Evolutionary conservation across 768 basidiomycete genomes (phyloP), one percentile per base, ranked within the genome.

Genomic region (Fomitopsis serialis): DNA sequence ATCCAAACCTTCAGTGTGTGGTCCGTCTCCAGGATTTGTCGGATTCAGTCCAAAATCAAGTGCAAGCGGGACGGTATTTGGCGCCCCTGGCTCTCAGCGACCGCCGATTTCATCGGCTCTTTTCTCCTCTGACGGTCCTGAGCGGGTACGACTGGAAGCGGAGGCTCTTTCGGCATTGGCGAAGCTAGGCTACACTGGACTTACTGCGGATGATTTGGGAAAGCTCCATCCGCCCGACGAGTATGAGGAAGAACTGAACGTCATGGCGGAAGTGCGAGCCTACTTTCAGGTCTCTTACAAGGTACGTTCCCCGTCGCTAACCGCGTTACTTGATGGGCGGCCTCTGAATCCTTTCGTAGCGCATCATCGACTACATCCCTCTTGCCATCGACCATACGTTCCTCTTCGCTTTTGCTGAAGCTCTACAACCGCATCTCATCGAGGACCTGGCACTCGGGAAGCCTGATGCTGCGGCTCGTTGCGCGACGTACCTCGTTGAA

Each of bases 181-280:
- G 1, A 68, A 68, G 50, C 57, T 77, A 5, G 79, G 78, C 0
- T 61, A 80, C 11, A 12, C 54, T 0, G 71, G 65, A 1, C 59
- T 75, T 32, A 66, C 69, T 25, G 61, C 70, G 0, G 67, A 66
- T 2, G 77, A 79, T 48, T 50, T 87, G 0, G 58, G 72, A 0
- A 80, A 74, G 57, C 61, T 87, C 0, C 68, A 82, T 9, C 75
- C 78, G 0, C 50, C 70, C 0, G 83, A 86, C 50, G 66, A 66
- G 2, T 78, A 75, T 74, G 80, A 81, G 42, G 70, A 77, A 0
- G 81, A 82, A 0, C 58, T 88, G 5, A 60, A 63, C 7, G 82
- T 89, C 58, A 89, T 89, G 86, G 83, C 85, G 0, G 78, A 83
- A 45, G 83, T 87, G 2, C 71, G 83, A 7, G 85, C 83, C 0